Conservation (phyloP, 441 rosid species). For the Gossypium davidsonii region DNA sequence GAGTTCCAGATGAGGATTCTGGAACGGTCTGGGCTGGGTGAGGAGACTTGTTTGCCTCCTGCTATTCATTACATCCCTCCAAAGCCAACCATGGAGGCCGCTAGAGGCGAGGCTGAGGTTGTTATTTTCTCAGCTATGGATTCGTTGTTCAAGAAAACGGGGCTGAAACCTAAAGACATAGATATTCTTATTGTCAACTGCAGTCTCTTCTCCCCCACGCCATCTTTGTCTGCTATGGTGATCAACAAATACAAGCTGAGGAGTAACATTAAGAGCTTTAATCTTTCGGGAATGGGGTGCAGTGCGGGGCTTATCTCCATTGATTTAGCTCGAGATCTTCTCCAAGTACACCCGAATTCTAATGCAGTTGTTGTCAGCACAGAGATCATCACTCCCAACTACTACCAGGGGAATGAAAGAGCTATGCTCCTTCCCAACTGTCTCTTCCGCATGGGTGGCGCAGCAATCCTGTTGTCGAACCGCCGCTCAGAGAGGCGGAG, state of each 20-base stretch:
- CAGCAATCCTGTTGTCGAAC: conserved; percentile 73
- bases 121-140: conserved; percentile 86
- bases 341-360: conserved; percentile 73
- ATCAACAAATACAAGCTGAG: conserved; percentile 82
- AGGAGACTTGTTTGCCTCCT: conserved; percentile 86
- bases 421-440: conserved; percentile 93
- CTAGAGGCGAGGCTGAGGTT: conserved; percentile 69
- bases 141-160: conserved; percentile 59
- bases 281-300: conserved; percentile 95
- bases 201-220: conserved; percentile 84
- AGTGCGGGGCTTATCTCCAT: conserved; percentile 79
- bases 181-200: conserved; percentile 87
- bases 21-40: conserved; percentile 86
- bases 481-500: conserved; percentile 48
- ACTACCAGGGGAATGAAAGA: conserved; percentile 72
- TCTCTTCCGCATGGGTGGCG: conserved; percentile 89
- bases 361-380: conserved; percentile 82
- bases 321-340: conserved; percentile 77
- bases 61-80: conserved; percentile 95
- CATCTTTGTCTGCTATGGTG: conserved; percentile 86
- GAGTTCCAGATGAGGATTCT: conserved; percentile 91
- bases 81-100: conserved; percentile 64
- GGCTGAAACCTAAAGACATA: conserved; percentile 63
- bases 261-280: conserved; percentile 84
- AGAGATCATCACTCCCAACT: conserved; percentile 84